Evolutionary conservation across 2,329 filamentous ascomycete species (phyloP), one percentile per base, ranked within the genome.

Genomic region (Penicillium glabrum): DNA sequence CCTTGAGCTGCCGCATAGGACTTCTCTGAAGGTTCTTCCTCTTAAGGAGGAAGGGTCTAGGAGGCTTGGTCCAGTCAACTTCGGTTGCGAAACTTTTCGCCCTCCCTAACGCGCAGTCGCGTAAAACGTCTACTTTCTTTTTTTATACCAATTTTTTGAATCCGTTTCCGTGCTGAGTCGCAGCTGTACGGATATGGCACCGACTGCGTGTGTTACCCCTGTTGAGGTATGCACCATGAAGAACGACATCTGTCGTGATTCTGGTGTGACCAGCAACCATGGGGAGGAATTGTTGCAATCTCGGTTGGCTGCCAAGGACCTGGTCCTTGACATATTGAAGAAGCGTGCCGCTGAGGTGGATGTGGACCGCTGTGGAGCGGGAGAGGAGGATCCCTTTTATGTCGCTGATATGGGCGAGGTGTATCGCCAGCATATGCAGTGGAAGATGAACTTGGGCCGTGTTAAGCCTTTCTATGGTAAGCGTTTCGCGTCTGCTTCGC

Each of bases 1-100:
- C 80, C 78, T 80, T 85, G 89, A 96, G 91, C 93, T 98, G 95
- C 95, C 95, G 95, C 93, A 99, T 99, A 98, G 91, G 90, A 96
- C 89, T 88, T 86, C 86, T 88, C 88, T 86, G 86, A 85, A 88
- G 90, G 89, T 93, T 96, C 93, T 98, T 98, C 93, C 93, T 96
- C 93, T 95, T 82, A 83, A 82, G 79, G 93, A 93, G 95, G 95
- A 93, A 96, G 95, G 95, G 91, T 96, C 92, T 90, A 91, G 89
- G 89, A 93, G 91, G 89, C 91, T 90, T 91, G 89, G 91, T 89
- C 90, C 90, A 86, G 87, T 88, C 85, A 88, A 83, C 84, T 84
- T 90, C 85, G 91, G 89, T 88, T 89, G 91, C 85, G 90, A 91
- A 83, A 89, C 89, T 81, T 96, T 93, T 82, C 89, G 91, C 86